Conservation (phyloP, 2,329 filamentous ascomycete species). For the Onygena corvina region DNA sequence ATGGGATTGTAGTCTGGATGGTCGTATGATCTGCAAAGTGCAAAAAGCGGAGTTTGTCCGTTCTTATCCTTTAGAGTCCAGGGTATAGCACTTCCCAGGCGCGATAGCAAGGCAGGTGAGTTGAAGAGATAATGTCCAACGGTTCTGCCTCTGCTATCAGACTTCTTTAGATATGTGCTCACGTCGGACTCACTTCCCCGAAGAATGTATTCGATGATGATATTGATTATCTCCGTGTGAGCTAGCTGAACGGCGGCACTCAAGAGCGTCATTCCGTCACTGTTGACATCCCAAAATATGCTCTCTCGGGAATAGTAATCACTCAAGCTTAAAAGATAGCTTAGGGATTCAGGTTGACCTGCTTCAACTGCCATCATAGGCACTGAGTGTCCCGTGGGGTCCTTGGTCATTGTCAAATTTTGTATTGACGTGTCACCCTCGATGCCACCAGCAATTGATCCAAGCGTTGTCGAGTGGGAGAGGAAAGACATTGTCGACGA, state of each 20-base stretch:
- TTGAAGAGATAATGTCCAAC: conserved; percentile 95
- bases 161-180: conserved; percentile 55
- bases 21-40: conserved; percentile 88
- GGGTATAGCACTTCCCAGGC: conserved; percentile 64
- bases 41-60: conserved; percentile 94
- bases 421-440: conserved; percentile 82
- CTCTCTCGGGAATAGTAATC: conserved; percentile 61
- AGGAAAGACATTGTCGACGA: conserved; percentile 73
- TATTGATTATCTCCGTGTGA: conserved; percentile 60
- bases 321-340: conserved; percentile 64
- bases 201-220: conserved; percentile 60
- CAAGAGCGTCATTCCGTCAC: conserved; percentile 76
- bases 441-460: conserved; percentile 58
- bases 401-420: conserved; percentile 44
- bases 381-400: conserved; percentile 64
- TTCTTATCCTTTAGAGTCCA: conserved; percentile 92
- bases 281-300: conserved; percentile 73
- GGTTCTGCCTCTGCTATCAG: conserved; percentile 77
- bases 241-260: conserved; percentile 84
- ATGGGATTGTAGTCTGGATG: conserved; percentile 75
- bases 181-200: conserved; percentile 46
- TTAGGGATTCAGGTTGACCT: conserved; percentile 57
- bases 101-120: conserved; percentile 64
- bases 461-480: conserved; percentile 66
- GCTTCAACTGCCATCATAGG: conserved; percentile 75